Evolutionary conservation across 2,329 filamentous ascomycete genomes (phyloP).

Genomic region (Teratosphaeriaceae sp.): DNA sequence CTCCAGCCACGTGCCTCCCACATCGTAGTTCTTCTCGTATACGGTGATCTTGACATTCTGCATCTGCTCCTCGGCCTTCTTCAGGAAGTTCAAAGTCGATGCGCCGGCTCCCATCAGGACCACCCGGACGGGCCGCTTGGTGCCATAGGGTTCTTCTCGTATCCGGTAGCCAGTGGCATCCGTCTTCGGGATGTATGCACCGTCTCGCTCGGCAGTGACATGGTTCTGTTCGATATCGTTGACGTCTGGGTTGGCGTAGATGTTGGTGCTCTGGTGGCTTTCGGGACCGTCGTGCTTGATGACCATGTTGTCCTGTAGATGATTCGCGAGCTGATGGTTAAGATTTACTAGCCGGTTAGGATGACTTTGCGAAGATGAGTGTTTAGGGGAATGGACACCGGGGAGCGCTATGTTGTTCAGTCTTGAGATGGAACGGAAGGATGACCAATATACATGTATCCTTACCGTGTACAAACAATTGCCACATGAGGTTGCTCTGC

Average conservation of each 20-base stretch:
- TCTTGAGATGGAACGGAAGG: no score
- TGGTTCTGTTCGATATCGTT: conserved; percentile 18
- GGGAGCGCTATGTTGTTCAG: no score
- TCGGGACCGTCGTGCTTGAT: conserved; percentile 19
- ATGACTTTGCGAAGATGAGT: no score
- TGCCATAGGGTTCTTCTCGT: conserved; percentile 38
- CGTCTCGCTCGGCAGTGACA: conserved; percentile 25
- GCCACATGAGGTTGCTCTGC: no score
- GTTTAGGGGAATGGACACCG: neutral
- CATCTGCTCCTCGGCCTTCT: conserved; percentile 38
- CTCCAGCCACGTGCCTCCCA: conserved; percentile 30
- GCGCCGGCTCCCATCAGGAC: conserved; percentile 40
- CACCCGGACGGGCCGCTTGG: conserved; percentile 33
- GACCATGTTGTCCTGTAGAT: conserved; percentile 16
- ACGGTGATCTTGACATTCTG: conserved; percentile 33
- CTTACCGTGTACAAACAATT: no score
- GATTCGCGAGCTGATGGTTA: neutral
- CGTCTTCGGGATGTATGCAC: conserved; percentile 27
- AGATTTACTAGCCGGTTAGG: no score
- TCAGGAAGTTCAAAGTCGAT: conserved; percentile 37
- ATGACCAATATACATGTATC: no score
- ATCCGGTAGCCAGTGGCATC: conserved; percentile 38
- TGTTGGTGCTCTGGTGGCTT: conserved; percentile 10
- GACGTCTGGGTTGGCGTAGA: conserved; percentile 15
- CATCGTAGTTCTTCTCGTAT: conserved; percentile 32